These are phyloP conservation scores for Smittium mucronatum DNA, from an alignment of 371 early-diverging fungal species.

Conservation along the genomic window DNA sequence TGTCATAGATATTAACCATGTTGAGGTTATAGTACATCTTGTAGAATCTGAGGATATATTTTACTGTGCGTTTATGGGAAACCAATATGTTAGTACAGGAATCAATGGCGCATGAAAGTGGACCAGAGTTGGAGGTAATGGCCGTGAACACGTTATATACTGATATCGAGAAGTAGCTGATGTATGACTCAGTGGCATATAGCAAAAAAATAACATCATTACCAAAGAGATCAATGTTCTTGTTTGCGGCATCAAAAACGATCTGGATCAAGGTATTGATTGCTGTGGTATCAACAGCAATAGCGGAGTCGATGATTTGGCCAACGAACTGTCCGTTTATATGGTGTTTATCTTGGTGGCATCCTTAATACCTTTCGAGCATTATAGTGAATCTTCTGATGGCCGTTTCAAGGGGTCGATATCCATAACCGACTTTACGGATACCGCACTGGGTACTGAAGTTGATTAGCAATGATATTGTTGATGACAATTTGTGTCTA, in stretches of 20 bases:
- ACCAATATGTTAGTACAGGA: not conserved
- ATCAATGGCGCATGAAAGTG: not conserved
- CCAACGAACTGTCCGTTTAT: not conserved
- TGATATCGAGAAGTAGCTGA: not conserved
- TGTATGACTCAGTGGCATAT: not conserved
- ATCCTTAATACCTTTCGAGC: not conserved
- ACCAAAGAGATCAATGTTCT: not conserved
- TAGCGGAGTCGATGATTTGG: constrained; percentile 1
- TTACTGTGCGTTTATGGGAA: not conserved
- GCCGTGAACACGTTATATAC: not conserved
- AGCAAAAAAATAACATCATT: not conserved
- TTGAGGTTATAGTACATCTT: not conserved
- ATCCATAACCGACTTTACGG: not conserved
- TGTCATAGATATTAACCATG: not conserved
- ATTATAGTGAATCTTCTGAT: constrained; percentile 7
- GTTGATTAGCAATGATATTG: not conserved
- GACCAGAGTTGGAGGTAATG: not conserved
- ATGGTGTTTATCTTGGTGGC: not conserved
- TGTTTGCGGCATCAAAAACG: not conserved
- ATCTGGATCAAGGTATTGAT: not conserved
- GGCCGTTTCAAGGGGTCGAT: not conserved
- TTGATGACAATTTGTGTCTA: not conserved
- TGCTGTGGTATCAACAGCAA: not conserved
- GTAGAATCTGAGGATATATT: not conserved
- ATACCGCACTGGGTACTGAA: no score